A percentile compares a stretch with the other conserved stretches of the same genome.
Conservation (phyloP, 1,284 basidiomycete species). For the Apiotrichum montevideense region DNA sequence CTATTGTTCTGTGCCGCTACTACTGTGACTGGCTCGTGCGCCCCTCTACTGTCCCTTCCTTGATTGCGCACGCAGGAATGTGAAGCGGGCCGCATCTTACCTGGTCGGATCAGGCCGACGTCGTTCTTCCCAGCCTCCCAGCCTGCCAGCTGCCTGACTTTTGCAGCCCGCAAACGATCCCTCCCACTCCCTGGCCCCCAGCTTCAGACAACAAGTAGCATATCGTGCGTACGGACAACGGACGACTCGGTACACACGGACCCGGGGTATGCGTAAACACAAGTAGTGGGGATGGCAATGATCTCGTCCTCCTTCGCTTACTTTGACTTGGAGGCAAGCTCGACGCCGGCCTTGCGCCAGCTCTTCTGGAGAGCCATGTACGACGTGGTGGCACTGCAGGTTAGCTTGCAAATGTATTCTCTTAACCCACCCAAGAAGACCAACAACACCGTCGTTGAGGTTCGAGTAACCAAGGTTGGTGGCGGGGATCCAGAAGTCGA, state of each 20-base stretch:
- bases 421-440: slow-evolving; percentile 53
- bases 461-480: slow-evolving; percentile 70
- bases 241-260: not conserved
- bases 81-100: too few relatives aligned
- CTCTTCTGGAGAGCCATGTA: slow-evolving; percentile 49
- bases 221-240: slow-evolving; percentile 1
- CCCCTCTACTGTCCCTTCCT: too few relatives aligned
- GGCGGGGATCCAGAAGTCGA: slow-evolving; percentile 74
- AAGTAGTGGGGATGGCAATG: not conserved
- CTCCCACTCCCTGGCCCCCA: not conserved
- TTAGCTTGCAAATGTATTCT: not conserved
- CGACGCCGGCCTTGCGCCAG: slow-evolving; percentile 42
- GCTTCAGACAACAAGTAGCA: not conserved
- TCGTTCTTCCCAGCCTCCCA: too few relatives aligned
- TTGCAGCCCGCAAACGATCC: too few relatives aligned
- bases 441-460: slow-evolving; percentile 79
- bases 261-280: not conserved
- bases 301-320: not conserved
- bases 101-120: too few relatives aligned
- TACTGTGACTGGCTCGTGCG: too few relatives aligned
- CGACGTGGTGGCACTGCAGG: slow-evolving; percentile 46
- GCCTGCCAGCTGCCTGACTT: too few relatives aligned
- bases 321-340: slow-evolving; percentile 2
- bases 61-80: too few relatives aligned
- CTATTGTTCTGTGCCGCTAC: too few relatives aligned